Percentiles rank a stretch among this genome's conserved stretches.
Conservation (phyloP, 176 grass and related monocot genomes). For the Oryza glaberrima region DNA sequence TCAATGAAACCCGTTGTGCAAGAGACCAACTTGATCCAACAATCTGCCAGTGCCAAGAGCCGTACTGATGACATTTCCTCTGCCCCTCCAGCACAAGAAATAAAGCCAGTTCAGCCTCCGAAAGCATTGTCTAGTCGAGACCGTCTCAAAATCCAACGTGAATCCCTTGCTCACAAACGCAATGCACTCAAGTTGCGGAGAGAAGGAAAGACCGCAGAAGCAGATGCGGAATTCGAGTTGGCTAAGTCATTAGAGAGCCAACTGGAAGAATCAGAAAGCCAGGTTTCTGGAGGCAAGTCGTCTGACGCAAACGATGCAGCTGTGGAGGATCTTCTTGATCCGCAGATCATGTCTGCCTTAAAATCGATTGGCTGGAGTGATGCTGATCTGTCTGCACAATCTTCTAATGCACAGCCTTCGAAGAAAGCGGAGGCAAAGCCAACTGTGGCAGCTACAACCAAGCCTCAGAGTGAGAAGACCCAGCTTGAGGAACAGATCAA, state of each 20-base stretch:
- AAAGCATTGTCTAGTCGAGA: slow-evolving; percentile 80
- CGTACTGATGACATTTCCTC: neutral
- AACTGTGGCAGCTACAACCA: slow-evolving; percentile 1
- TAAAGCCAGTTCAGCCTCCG: slow-evolving; percentile 45
- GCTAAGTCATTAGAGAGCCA: slow-evolving; percentile 85
- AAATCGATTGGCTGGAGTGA: slow-evolving; percentile 85
- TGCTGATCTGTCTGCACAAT: slow-evolving; percentile 38
- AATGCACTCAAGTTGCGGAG: slow-evolving; percentile 89
- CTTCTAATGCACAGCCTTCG: slow-evolving; percentile 27
- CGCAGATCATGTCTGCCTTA: slow-evolving; percentile 80
- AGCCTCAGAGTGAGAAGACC: slow-evolving; percentile 52
- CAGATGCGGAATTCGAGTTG: slow-evolving; percentile 84
- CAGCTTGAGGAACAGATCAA: slow-evolving; percentile 87
- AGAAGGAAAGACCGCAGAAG: slow-evolving; percentile 80
- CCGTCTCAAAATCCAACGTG: slow-evolving; percentile 84
- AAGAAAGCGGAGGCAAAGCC: slow-evolving; percentile 50
- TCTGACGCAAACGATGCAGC: slow-evolving; percentile 41
- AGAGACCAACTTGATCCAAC: slow-evolving; percentile 40
- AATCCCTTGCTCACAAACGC: slow-evolving; percentile 88
- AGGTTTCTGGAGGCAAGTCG: slow-evolving; percentile 44
- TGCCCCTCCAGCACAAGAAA: slow-evolving; percentile 36
- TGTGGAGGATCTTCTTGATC: slow-evolving; percentile 88
- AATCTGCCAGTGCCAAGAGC: slow-evolving; percentile 30
- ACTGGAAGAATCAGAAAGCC: slow-evolving; percentile 73
- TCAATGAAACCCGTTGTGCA: slow-evolving; percentile 22